Evolutionary conservation across 2,329 filamentous ascomycete species (phyloP).

Genomic region (Bipolaris bicolor): DNA sequence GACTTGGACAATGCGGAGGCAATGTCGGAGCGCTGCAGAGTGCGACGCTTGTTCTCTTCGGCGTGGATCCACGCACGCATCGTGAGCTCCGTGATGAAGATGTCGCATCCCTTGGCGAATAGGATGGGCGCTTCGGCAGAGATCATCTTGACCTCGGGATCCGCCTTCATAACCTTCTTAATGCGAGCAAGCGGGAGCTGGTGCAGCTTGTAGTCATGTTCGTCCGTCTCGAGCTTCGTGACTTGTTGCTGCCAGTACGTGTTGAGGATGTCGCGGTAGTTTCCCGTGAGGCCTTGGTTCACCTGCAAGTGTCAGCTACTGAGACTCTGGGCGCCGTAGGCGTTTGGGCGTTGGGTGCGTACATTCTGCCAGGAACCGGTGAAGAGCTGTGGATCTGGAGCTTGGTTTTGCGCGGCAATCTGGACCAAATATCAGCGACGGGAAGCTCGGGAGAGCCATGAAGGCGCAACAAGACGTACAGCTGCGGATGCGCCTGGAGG

Average conservation of each 20-base stretch:
- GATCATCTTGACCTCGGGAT: slow-evolving; percentile 99
- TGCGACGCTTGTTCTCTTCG: slow-evolving; percentile 97
- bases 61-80: slow-evolving; percentile 99
- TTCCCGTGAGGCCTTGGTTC: slow-evolving; percentile 89
- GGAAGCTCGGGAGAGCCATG: slow-evolving; percentile 13
- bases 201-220: slow-evolving; percentile 98
- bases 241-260: slow-evolving; percentile 99
- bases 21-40: slow-evolving; percentile 93
- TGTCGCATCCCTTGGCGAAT: slow-evolving; percentile 98
- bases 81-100: slow-evolving; percentile 97
- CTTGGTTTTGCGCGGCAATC: slow-evolving; percentile 86
- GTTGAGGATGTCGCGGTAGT: slow-evolving; percentile 95
- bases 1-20: slow-evolving; percentile 94
- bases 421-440: slow-evolving; percentile 54
- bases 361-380: slow-evolving; percentile 96
- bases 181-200: slow-evolving; percentile 96
- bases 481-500: slow-evolving; percentile 68
- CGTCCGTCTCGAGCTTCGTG: slow-evolving; percentile 90
- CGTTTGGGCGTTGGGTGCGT: slow-evolving; percentile 25
- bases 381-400: slow-evolving; percentile 88
- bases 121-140: slow-evolving; percentile 96
- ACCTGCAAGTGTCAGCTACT: slow-evolving; percentile 63
- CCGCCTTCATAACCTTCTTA: slow-evolving; percentile 99
- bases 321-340: background rate
- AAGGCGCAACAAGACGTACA: slow-evolving; percentile 57